Evolutionary conservation across 1,139 yeast species (phyloP), one percentile per base, ranked within the genome.

Genomic region (Diutina ranongensis): DNA sequence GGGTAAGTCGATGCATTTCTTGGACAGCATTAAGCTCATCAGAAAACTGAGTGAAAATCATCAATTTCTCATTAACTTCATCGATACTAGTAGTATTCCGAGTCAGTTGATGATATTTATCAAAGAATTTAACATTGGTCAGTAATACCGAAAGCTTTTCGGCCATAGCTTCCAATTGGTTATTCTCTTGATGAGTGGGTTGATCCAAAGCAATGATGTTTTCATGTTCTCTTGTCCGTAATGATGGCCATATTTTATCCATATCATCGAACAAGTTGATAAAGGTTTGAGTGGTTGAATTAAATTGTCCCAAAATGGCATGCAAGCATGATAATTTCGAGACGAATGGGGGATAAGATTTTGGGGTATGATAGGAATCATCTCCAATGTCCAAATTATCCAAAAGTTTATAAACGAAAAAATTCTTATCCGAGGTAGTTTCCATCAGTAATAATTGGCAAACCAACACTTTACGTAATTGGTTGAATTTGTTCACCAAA

Each of bases 401-500:
- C 27, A 47, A 46, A 15, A 52, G 45, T 47, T 56, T 54, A 46
- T 55, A 56, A 2, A 65, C 46, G 49, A 67, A 68, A 49, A 66
- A 69, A 48, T 61, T 69, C 21, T 54, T 51, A 35, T 53, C 55
- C 9, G 60, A 57, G 5, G 46, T 36, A 46, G 67, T 72, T 51
- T 68, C 64, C 13, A 68, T 47, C 2, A 72, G 62, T n/a, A 71
- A 54, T 31, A 71, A 53, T 49, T 68, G 69, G 51, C 74, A 68
- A 3, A 70, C 59, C 25, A 70, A 53, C 13, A 71, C 53, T 48
- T 70, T 66, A 41, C 76, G 52, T 34, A 66, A 51, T 45, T 65
- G 67, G 49, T 69, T 68, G 51, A 70, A 71, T 35, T 57, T 55
- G 44, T 57, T 56, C 42, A 63, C 49, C 45, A 54, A 57, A 13